Percentiles rank a stretch among this genome's conserved stretches.
Evolutionary conservation across 2,329 filamentous ascomycete species (phyloP).

Genomic region (Polytolypa hystricis): DNA sequence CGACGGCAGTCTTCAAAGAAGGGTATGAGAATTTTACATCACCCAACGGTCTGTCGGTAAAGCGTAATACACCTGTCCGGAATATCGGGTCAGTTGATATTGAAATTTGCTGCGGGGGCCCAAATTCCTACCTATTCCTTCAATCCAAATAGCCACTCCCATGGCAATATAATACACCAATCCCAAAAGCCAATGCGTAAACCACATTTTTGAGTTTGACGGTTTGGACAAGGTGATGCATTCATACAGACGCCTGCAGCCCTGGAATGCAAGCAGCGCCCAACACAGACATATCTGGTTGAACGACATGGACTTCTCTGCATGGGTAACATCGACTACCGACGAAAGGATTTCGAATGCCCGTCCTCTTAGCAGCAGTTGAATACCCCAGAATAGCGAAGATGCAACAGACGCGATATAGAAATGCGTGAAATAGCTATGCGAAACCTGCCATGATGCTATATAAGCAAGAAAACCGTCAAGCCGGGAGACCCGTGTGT

Average conservation of each 20-base stretch:
- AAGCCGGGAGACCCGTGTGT: neutral
- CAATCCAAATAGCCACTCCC: slow-evolving; percentile 70
- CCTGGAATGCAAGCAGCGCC: slow-evolving; percentile 65
- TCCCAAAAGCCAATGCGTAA: slow-evolving; percentile 72
- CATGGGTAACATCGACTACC: slow-evolving; percentile 26
- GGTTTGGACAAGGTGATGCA: slow-evolving; percentile 53
- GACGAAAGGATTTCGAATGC: slow-evolving; percentile 41
- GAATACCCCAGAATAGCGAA: slow-evolving; percentile 62
- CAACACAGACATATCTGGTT: slow-evolving; percentile 57
- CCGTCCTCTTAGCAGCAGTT: slow-evolving; percentile 47
- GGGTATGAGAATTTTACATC: slow-evolving; percentile 31
- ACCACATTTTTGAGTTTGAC: slow-evolving; percentile 69
- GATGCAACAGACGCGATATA: slow-evolving; percentile 61
- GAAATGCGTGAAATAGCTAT: slow-evolving; percentile 83
- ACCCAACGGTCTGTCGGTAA: slow-evolving; percentile 7
- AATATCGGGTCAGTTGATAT: neutral
- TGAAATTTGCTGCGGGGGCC: too few species aligned
- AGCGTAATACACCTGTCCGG: slow-evolving; percentile 8
- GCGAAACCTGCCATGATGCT: slow-evolving; percentile 57
- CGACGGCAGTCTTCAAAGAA: slow-evolving; percentile 43
- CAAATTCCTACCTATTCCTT: slow-evolving; percentile 54
- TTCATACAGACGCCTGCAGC: slow-evolving; percentile 64
- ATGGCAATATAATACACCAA: slow-evolving; percentile 65
- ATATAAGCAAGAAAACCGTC: slow-evolving; percentile 40
- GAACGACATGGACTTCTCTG: slow-evolving; percentile 42